phyloP scores from a whole-genome alignment of 75 land plant genomes.

The Azolla pinnata region DNA sequence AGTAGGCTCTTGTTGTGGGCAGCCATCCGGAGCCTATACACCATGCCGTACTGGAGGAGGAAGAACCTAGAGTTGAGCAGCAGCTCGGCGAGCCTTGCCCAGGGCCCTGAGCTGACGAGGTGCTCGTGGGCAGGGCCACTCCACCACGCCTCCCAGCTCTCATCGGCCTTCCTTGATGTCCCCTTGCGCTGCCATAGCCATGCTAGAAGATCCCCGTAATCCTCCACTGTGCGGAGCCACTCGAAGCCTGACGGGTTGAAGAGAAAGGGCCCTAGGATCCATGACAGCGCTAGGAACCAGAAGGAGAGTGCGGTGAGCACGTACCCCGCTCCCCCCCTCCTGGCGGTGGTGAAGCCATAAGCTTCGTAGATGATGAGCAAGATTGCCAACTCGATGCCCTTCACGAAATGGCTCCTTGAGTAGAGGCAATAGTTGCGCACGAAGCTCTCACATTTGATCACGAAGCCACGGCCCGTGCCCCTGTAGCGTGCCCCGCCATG shows the following conservation, averaged over 20 bases:
- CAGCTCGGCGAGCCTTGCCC: constrained; percentile 72
- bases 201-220: constrained; percentile 77
- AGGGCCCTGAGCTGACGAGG: constrained; percentile 50
- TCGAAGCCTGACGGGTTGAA: constrained; percentile 99
- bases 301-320: constrained; percentile 3
- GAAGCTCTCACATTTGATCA: constrained; percentile 10
- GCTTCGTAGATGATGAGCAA: not conserved
- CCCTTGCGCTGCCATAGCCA: constrained; percentile 91
- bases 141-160: constrained; percentile 99
- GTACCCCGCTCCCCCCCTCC: not conserved
- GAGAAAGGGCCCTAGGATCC: constrained; percentile 60
- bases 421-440: not conserved
- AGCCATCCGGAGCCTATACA: constrained; percentile 80
- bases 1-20: constrained; percentile 41
- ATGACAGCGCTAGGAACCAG: constrained; percentile 10
- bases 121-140: constrained; percentile 87
- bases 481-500: constrained; percentile 8
- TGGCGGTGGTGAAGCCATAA: constrained; percentile 7
- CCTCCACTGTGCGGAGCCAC: constrained; percentile 74
- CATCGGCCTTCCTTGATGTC: constrained; percentile 54
- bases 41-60: constrained; percentile 89
- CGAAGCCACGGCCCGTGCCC: constrained; percentile 13
- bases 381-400: not conserved
- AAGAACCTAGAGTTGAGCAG: constrained; percentile 76
- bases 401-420: constrained; percentile 14